Percentiles rank a stretch among this genome's conserved stretches.
These are phyloP conservation scores for Hysterium pulicare DNA, from an alignment of 2,329 filamentous ascomycete species.

Conservation along the genomic window DNA sequence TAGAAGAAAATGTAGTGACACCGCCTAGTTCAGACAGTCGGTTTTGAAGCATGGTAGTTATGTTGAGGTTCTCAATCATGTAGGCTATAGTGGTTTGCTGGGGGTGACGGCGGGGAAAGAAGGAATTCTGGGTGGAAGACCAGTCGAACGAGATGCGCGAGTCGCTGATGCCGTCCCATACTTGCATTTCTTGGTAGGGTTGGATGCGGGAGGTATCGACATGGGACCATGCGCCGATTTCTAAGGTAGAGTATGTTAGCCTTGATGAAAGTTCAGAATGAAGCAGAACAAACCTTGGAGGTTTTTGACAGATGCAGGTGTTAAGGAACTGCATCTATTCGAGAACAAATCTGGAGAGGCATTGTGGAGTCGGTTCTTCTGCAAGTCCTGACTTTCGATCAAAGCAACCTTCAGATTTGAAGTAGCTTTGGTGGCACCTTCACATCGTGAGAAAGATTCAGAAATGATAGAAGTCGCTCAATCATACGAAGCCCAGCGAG, in stretches of 20 bases:
- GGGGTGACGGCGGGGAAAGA: constrained; percentile 38
- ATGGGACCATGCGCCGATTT: constrained; percentile 82
- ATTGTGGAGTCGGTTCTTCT: constrained; percentile 61
- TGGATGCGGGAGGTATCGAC: constrained; percentile 72
- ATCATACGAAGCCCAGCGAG: constrained; percentile 38
- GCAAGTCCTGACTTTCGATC: constrained; percentile 83
- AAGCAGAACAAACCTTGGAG: constrained; percentile 51
- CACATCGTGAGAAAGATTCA: constrained; percentile 18
- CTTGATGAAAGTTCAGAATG: background rate
- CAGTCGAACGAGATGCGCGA: constrained; percentile 88
- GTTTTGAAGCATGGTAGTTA: constrained; percentile 72
- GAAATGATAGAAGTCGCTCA: background rate
- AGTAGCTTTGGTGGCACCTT: constrained; percentile 73
- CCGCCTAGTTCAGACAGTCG: constrained; percentile 66
- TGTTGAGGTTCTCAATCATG: constrained; percentile 93
- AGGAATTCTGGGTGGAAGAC: constrained; percentile 44
- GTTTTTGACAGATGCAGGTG: constrained; percentile 80
- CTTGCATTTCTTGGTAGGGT: constrained; percentile 92
- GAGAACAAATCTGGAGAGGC: constrained; percentile 69
- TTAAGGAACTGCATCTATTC: constrained; percentile 93
- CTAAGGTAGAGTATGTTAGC: constrained; percentile 20
- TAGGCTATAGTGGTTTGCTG: constrained; percentile 70
- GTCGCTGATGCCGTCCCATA: constrained; percentile 92
- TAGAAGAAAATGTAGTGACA: constrained; percentile 70
- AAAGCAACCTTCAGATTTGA: constrained; percentile 78